Evolutionary conservation across 306 rosid species (phyloP), one percentile per base, ranked within the genome.

Genomic region (Betula pendula): DNA sequence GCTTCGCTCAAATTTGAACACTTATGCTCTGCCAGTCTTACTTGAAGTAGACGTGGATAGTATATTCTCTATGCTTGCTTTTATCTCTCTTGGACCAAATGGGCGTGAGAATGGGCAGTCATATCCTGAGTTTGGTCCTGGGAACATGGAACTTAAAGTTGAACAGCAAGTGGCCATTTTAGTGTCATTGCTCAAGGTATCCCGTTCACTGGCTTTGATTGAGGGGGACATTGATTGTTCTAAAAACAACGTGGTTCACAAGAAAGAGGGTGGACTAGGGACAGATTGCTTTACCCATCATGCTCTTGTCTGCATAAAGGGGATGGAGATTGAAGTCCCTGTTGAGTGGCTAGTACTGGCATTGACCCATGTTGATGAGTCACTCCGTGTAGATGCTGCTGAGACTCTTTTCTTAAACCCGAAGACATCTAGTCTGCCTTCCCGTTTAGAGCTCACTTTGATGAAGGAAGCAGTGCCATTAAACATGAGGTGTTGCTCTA

Each of bases 341-440:
- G 97, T 92, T 67, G 92, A 88, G 67, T 95, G 99, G 99, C 86
- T 95, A 72, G 89, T 88, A 65, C 81, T 88, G 85, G 99, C 97
- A 25, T 81, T 95, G 88, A 90, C 99, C 62, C 96, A 95, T 71
- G 87, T 89, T 77, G 99, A 95, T 59, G 99, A 95, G 87, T 84
- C 91, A 70, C 91, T 95, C 19, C 99, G 99, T 40, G 96, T 92
- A 53, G 99, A 95, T 85, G 92, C 97, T 80, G 99, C 99, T 1
- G 99, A 90, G 86, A 78, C 84, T 35, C 93, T 95, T 84, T 95
- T 95, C 86, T 82, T 92, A 83, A 95, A 90, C 74, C 97, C 99
- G 13, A 95, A 92, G 85, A 95, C 97, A 5, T 69, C 99, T 75
- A 92, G 97, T 78, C 81, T 95, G 42, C 99, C 96, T 77, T 92